phyloP scores from a whole-genome alignment of 129 eudicot genomes.

The Arctium lappa region DNA sequence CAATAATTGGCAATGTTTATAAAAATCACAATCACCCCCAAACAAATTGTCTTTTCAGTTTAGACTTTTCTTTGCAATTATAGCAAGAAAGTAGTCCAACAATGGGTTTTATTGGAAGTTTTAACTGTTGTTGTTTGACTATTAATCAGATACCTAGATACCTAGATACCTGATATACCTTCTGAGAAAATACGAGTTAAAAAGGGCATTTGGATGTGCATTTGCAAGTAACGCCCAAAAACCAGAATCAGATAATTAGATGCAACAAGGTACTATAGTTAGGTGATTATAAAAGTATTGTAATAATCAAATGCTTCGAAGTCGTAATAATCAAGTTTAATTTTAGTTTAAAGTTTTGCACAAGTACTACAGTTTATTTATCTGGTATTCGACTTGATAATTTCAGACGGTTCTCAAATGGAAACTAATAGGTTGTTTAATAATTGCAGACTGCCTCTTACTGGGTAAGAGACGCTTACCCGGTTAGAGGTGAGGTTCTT shows the following conservation, averaged over 20 bases:
- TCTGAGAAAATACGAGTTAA: background rate
- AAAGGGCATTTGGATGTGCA: background rate
- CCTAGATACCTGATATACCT: background rate
- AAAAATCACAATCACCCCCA: background rate
- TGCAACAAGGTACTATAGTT: background rate
- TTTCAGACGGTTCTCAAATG: background rate
- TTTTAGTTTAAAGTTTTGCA: no score
- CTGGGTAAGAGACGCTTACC: background rate
- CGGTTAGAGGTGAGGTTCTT: background rate
- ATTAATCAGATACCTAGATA: no score
- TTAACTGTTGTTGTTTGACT: background rate
- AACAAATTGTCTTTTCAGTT: background rate
- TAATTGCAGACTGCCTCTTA: background rate
- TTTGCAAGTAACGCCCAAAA: background rate
- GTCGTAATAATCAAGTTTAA: no score
- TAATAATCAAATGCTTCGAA: background rate
- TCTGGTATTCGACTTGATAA: background rate
- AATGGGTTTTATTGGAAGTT: background rate
- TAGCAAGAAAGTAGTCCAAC: background rate
- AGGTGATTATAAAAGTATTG: background rate
- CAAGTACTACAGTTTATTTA: no score
- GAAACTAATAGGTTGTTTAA: background rate
- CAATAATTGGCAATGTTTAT: slow-evolving; percentile 14
- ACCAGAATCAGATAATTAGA: background rate
- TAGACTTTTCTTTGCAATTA: slow-evolving; percentile 3